These are phyloP conservation scores for Aspergillus hiratsukae DNA, from an alignment of 2,329 filamentous ascomycete genomes.

Conservation along the genomic window DNA sequence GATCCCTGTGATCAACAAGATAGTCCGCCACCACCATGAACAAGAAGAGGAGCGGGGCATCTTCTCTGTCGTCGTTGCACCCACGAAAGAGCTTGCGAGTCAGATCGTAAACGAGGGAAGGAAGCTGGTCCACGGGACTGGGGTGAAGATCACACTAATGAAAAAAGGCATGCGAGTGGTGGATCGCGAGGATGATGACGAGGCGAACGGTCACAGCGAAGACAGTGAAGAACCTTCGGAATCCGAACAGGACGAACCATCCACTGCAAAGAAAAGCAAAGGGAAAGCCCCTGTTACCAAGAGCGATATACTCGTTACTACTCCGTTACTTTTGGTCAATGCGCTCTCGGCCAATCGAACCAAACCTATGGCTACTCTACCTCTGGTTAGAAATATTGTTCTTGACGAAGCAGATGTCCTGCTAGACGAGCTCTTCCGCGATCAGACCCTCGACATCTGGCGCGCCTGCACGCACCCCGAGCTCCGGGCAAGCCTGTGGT, in stretches of 20 bases:
- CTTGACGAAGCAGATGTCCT: slow-evolving; percentile 95
- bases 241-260: slow-evolving; percentile 31
- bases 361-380: slow-evolving; percentile 50
- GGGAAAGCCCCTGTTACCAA: slow-evolving; percentile 55
- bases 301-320: slow-evolving; percentile 75
- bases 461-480: slow-evolving; percentile 64
- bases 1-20: slow-evolving; percentile 76
- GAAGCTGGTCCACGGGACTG: slow-evolving; percentile 73
- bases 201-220: slow-evolving; percentile 38
- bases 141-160: slow-evolving; percentile 75
- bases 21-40: slow-evolving; percentile 53
- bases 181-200: slow-evolving; percentile 40
- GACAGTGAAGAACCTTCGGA: slow-evolving; percentile 35
- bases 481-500: slow-evolving; percentile 83
- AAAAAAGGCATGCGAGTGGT: slow-evolving; percentile 75
- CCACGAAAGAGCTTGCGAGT: slow-evolving; percentile 74
- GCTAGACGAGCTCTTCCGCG: slow-evolving; percentile 81
- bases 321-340: slow-evolving; percentile 73
- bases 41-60: slow-evolving; percentile 55
- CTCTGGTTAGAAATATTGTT: slow-evolving; percentile 68
- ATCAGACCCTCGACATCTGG: slow-evolving; percentile 85
- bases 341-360: slow-evolving; percentile 53
- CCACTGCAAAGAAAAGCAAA: slow-evolving; percentile 21
- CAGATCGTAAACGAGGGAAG: slow-evolving; percentile 79
- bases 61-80: slow-evolving; percentile 68